These are phyloP conservation scores for Fusarium sp. DNA, from an alignment of 2,329 filamentous ascomycete species.

Conservation along the genomic window DNA sequence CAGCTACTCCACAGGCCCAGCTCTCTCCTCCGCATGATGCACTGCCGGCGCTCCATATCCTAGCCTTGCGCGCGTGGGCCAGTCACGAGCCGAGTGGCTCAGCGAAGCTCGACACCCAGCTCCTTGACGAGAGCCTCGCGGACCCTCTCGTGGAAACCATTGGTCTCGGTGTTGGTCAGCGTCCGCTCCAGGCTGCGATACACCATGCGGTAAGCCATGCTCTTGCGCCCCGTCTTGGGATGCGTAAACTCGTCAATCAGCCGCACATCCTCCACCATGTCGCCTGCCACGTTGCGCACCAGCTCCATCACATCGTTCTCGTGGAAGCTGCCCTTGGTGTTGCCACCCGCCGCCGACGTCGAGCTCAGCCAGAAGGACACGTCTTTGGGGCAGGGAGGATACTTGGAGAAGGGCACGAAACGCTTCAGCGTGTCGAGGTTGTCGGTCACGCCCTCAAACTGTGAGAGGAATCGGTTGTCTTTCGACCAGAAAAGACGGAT, in stretches of 20 bases:
- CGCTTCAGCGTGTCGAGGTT: constrained; percentile 63
- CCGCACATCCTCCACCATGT: constrained; percentile 87
- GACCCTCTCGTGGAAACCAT: constrained; percentile 79
- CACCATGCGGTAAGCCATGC: constrained; percentile 91
- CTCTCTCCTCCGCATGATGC: constrained; percentile 12
- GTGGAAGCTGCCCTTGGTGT: constrained; percentile 71
- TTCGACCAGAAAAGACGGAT: constrained; percentile 96
- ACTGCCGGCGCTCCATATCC: neutral
- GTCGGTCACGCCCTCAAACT: constrained; percentile 77
- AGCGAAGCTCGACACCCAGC: constrained; percentile 76
- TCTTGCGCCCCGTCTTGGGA: constrained; percentile 84
- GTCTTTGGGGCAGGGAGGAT: constrained; percentile 90
- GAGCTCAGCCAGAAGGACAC: constrained; percentile 87
- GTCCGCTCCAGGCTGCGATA: constrained; percentile 94
- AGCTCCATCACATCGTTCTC: constrained; percentile 99
- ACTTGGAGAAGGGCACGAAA: constrained; percentile 90
- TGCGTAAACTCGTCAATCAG: constrained; percentile 90
- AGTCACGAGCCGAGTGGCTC: constrained; percentile 9
- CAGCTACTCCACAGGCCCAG: constrained; percentile 40
- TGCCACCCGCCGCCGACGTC: constrained; percentile 61
- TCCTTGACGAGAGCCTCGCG: constrained; percentile 72
- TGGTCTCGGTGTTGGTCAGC: constrained; percentile 84
- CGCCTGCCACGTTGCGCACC: constrained; percentile 83
- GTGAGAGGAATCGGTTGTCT: constrained; percentile 85
- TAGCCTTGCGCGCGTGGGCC: neutral